Evolutionary conservation across 306 rosid species (phyloP), one percentile per base, ranked within the genome.

Genomic region (Castanopsis chinensis): DNA sequence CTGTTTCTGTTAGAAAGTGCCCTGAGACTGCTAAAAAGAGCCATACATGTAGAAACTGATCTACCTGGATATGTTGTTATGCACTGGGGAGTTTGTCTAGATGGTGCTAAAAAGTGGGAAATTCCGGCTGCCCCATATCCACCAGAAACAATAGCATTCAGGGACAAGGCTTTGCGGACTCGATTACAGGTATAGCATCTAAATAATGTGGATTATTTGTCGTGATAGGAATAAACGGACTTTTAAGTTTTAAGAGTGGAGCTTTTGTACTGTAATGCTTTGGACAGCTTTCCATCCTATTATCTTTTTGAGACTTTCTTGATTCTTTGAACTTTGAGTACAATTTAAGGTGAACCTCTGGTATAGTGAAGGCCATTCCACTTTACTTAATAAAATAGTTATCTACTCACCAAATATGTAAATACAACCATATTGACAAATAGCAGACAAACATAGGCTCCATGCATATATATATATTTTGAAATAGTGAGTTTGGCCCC

Each of bases 41-140:
- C 86, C 73, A 33, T 96, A 70, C 77, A 61, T 77, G 27, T 96
- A 78, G 96, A 96, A 87, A 91, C 94, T 2, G 96, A 96, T 87
- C 79, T 93, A 71, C 90, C 88, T 56, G 96, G 95, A 70, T 83
- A 87, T 81, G 79, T 85, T 79, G 76, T 88, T 71, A 89, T 96
- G 80, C 99, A 96, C 70, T 96, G 99, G 99, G 98, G 98, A 75
- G 98, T 87, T 78, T 91, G 96, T 83, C 82, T 87, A 77, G 98
- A 90, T 86, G 87, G 87, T 78, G 74, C 88, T 68, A 88, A 82
- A 71, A 90, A 55, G 80, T 96, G 99, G 99, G 97, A 93, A 88
- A 82, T 89, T 83, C 98, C 98, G 60, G 87, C 88, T 60, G 64
- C 86, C 28, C 94, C 94, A 52, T 85, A 84, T 87, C 99, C 97